A percentile compares a stretch with the other conserved stretches of the same genome.
Evolutionary conservation across 2,329 filamentous ascomycete species (phyloP).

Genomic region (Chaetomiaceae sp.): DNA sequence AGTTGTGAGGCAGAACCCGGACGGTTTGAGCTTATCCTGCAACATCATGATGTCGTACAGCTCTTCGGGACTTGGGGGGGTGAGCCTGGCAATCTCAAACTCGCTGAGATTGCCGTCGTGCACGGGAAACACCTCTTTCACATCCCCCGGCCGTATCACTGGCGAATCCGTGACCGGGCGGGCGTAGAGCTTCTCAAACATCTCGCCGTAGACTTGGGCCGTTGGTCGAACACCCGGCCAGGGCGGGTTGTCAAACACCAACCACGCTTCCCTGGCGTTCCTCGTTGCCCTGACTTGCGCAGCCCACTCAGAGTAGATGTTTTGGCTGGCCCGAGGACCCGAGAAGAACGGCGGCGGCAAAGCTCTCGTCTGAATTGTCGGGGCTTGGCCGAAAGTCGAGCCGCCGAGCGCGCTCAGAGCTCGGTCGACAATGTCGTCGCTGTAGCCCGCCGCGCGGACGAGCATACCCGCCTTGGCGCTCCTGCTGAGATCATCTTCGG

Average conservation of each 20-base stretch:
- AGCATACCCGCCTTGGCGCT: constrained; percentile 49
- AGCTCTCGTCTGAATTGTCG: constrained; percentile 53
- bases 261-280: constrained; percentile 60
- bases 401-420: constrained; percentile 52
- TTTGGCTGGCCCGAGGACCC: constrained; percentile 30
- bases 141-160: constrained; percentile 54
- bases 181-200: constrained; percentile 55
- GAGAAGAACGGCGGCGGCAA: constrained; percentile 33
- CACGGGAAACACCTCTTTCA: constrained; percentile 50
- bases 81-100: constrained; percentile 60
- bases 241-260: constrained; percentile 40
- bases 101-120: constrained; percentile 56
- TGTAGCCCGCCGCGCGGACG: constrained; percentile 55
- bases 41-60: constrained; percentile 62
- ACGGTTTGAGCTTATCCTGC: constrained; percentile 43
- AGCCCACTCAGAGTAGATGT: constrained; percentile 46
- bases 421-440: constrained; percentile 42
- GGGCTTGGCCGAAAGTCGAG: constrained; percentile 44
- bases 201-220: constrained; percentile 50
- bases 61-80: constrained; percentile 54
- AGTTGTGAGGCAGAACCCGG: constrained; percentile 48
- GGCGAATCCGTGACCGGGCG: constrained; percentile 26
- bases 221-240: constrained; percentile 34
- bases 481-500: constrained; percentile 51
- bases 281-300: constrained; percentile 55